A percentile compares a stretch with the other conserved stretches of the same genome.
Conservation (phyloP, 257 asterid genomes). For the Echites panduratus region DNA sequence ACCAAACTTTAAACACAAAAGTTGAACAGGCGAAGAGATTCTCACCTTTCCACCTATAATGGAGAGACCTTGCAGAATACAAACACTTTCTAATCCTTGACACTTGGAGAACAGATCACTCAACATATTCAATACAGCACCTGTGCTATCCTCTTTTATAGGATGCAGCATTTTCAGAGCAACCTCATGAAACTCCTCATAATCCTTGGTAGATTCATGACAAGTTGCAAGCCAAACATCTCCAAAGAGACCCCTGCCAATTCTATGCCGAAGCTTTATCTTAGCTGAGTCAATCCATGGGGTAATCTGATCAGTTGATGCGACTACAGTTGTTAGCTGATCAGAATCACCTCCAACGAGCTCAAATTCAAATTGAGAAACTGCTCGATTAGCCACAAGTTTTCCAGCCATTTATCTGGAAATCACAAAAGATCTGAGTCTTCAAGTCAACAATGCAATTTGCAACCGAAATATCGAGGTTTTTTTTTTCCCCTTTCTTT, state of each 20-base stretch:
- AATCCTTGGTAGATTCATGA: constrained; percentile 48
- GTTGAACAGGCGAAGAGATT: constrained; percentile 1
- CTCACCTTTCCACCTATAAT: constrained; percentile 65
- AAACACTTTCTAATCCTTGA: constrained; percentile 51
- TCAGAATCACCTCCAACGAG: constrained; percentile 61
- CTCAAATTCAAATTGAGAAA: constrained; percentile 58
- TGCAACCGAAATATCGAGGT: background rate
- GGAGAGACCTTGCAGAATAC: constrained; percentile 59
- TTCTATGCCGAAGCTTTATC: constrained; percentile 72
- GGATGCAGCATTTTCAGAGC: constrained; percentile 78
- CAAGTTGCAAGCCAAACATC: constrained; percentile 88
- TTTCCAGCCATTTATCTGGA: constrained; percentile 61
- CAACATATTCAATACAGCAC: constrained; percentile 49
- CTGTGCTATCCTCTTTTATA: constrained; percentile 45
- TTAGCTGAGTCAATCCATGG: constrained; percentile 69
- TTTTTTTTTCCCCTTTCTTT: too few species aligned
- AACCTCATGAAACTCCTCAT: constrained; percentile 71
- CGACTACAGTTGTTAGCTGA: constrained; percentile 28
- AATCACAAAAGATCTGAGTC: background rate
- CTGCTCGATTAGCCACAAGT: constrained; percentile 37
- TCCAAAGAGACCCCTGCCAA: constrained; percentile 82
- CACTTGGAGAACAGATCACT: constrained; percentile 45
- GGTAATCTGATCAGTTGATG: constrained; percentile 37
- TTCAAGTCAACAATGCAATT: background rate
- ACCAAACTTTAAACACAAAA: background rate